Percentiles rank a stretch among this genome's conserved stretches.
These are phyloP conservation scores for Epicoccum nigrum DNA, from an alignment of 2,329 filamentous ascomycete genomes.

Conservation along the genomic window DNA sequence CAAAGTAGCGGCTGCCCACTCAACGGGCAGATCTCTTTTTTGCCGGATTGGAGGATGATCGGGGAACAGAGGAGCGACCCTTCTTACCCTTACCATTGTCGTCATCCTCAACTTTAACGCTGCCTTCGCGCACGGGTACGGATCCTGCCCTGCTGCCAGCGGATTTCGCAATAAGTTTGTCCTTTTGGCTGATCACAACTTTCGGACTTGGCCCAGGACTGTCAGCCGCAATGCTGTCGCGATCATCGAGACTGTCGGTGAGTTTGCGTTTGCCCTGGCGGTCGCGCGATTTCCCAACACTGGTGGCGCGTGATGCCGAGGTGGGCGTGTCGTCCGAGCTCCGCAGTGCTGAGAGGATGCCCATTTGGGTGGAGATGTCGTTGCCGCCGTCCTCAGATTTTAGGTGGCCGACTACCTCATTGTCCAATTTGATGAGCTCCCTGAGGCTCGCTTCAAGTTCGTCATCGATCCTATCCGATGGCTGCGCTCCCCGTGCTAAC, in stretches of 20 bases:
- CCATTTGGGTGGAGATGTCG: slow-evolving; percentile 51
- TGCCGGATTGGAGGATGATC: slow-evolving; percentile 19
- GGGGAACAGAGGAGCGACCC: slow-evolving; percentile 36
- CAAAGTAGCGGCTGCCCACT: slow-evolving; percentile 5
- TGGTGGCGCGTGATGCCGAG: slow-evolving; percentile 44
- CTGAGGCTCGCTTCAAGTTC: slow-evolving; percentile 55
- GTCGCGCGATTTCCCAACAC: slow-evolving; percentile 46
- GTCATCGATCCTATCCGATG: slow-evolving; percentile 51
- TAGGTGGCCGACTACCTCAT: slow-evolving; percentile 53
- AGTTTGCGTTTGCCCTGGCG: slow-evolving; percentile 47
- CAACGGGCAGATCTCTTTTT: slow-evolving; percentile 25
- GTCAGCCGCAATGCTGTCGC: slow-evolving; percentile 48
- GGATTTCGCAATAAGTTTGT: slow-evolving; percentile 49
- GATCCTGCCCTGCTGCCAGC: slow-evolving; percentile 50
- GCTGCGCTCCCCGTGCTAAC: slow-evolving; percentile 43
- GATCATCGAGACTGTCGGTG: slow-evolving; percentile 46
- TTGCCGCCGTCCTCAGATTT: slow-evolving; percentile 51
- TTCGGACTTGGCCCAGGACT: slow-evolving; percentile 47
- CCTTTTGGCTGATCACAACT: slow-evolving; percentile 41
- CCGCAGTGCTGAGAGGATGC: slow-evolving; percentile 55
- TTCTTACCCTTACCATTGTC: slow-evolving; percentile 54
- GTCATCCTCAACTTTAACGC: slow-evolving; percentile 58
- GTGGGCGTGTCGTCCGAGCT: slow-evolving; percentile 52
- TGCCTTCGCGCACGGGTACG: slow-evolving; percentile 56
- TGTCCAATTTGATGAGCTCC: slow-evolving; percentile 56